These are phyloP conservation scores for Trichoderma citrinoviride DNA, from an alignment of 2,329 filamentous ascomycete genomes.

Conservation along the genomic window DNA sequence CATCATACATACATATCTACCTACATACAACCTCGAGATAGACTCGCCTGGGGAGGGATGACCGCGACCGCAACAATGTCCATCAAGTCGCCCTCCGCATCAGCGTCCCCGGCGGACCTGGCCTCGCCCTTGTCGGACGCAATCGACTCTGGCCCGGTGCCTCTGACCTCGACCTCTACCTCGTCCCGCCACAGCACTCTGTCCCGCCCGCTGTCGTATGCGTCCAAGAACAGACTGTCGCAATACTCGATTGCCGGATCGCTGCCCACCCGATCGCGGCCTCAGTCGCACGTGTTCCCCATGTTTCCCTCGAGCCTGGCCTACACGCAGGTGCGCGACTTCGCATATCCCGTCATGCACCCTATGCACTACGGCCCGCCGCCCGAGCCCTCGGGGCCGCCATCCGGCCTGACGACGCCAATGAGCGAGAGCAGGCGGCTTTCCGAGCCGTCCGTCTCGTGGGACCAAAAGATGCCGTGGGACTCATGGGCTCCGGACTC, in stretches of 20 bases:
- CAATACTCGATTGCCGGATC: slow-evolving; percentile 70
- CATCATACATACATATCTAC: not conserved
- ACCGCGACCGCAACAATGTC: slow-evolving; percentile 54
- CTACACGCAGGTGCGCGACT: slow-evolving; percentile 92
- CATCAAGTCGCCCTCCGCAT: slow-evolving; percentile 53
- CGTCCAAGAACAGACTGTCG: slow-evolving; percentile 76
- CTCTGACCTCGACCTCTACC: slow-evolving; percentile 54
- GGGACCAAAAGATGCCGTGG: slow-evolving; percentile 67
- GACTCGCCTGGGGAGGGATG: slow-evolving; percentile 27
- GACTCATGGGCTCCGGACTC: slow-evolving; percentile 53
- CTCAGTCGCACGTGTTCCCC: slow-evolving; percentile 77
- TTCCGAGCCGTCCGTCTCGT: slow-evolving; percentile 76
- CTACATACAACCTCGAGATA: not conserved
- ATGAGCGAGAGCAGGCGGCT: slow-evolving; percentile 74
- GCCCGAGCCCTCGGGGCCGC: slow-evolving; percentile 65
- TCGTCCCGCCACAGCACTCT: slow-evolving; percentile 57
- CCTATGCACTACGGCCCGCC: slow-evolving; percentile 94
- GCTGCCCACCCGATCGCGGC: slow-evolving; percentile 67
- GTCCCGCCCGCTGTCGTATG: slow-evolving; percentile 69
- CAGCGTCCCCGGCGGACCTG: slow-evolving; percentile 50
- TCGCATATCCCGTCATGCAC: slow-evolving; percentile 80
- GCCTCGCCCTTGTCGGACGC: slow-evolving; percentile 45
- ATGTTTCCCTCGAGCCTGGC: slow-evolving; percentile 80
- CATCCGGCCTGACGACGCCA: slow-evolving; percentile 80
- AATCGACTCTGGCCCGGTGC: slow-evolving; percentile 54